Evolutionary conservation across 371 early-diverging fungal genomes (phyloP).

Genomic region (Rhizopus arrhizus): DNA sequence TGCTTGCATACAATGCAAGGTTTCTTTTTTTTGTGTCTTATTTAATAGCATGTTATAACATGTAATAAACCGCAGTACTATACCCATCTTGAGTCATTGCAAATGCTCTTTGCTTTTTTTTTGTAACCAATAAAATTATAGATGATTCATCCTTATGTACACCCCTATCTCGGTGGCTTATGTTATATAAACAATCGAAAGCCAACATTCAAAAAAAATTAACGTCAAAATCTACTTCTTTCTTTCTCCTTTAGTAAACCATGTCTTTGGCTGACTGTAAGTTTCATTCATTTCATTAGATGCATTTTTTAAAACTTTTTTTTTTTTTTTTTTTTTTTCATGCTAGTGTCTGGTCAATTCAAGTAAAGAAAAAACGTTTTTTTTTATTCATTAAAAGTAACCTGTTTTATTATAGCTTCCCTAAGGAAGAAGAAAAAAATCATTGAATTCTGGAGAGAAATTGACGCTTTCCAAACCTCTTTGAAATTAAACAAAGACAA

Average conservation of each 20-base stretch:
- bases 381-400: conserved; percentile 8
- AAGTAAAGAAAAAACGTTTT: conserved; percentile 36
- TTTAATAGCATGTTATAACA: too few species aligned
- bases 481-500: conserved; percentile 91
- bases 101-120: background rate
- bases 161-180: conserved; percentile 3
- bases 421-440: conserved; percentile 96
- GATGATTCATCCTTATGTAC: background rate
- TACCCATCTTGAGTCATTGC: too few species aligned
- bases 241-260: conserved; percentile 15
- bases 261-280: conserved; percentile 57
- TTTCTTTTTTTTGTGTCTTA: too few species aligned
- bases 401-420: conserved; percentile 69
- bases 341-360: conserved; percentile 55
- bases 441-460: conserved; percentile 95
- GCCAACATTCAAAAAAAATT: background rate
- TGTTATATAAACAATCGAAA: background rate
- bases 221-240: conserved; percentile 1
- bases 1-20: too few species aligned
- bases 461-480: conserved; percentile 96
- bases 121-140: conserved; percentile 1
- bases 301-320: background rate
- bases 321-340: background rate
- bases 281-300: conserved; percentile 3
- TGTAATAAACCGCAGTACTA: too few species aligned